A percentile compares a stretch with the other conserved stretches of the same genome.
Evolutionary conservation across 257 asterid species (phyloP).

Genomic region (Jacaranda mimosifolia): DNA sequence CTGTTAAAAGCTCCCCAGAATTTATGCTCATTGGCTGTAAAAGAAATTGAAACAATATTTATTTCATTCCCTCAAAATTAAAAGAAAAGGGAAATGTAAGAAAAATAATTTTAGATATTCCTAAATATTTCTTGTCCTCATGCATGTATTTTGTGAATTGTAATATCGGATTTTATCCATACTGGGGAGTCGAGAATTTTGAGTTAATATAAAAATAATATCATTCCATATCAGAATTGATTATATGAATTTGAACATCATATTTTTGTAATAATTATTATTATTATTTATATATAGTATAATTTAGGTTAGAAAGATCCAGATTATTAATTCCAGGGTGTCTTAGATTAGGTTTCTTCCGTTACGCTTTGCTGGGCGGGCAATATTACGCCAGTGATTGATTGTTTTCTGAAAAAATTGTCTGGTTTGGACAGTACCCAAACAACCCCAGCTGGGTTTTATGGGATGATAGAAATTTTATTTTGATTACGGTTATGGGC

Average conservation of each 20-base stretch:
- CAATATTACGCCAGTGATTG: constrained; percentile 32
- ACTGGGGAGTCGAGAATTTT: too few relatives aligned
- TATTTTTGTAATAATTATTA: too few relatives aligned
- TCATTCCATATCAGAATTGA: too few relatives aligned
- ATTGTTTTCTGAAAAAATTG: constrained; percentile 32
- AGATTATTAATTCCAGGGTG: constrained; percentile 44
- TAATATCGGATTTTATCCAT: too few relatives aligned
- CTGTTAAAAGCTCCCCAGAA: neutral
- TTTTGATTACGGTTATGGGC: constrained; percentile 1
- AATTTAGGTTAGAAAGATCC: constrained; percentile 38
- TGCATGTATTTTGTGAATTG: too few relatives aligned
- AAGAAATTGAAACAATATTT: constrained; percentile 16
- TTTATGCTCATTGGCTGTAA: constrained; percentile 30
- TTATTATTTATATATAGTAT: neutral
- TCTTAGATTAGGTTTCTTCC: constrained; percentile 45
- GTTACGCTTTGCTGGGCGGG: constrained; percentile 39
- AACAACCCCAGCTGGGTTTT: constrained; percentile 47
- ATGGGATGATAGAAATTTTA: constrained; percentile 11
- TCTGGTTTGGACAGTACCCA: constrained; percentile 38
- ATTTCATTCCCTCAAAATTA: constrained; percentile 31
- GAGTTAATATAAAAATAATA: too few relatives aligned
- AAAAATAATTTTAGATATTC: too few relatives aligned
- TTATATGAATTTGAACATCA: too few relatives aligned
- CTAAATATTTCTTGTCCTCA: too few relatives aligned
- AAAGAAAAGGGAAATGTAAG: neutral